These are phyloP conservation scores for Hyaloperonospora arabidopsidis DNA, from an alignment of 352 stramenopile species.

Conservation along the genomic window DNA sequence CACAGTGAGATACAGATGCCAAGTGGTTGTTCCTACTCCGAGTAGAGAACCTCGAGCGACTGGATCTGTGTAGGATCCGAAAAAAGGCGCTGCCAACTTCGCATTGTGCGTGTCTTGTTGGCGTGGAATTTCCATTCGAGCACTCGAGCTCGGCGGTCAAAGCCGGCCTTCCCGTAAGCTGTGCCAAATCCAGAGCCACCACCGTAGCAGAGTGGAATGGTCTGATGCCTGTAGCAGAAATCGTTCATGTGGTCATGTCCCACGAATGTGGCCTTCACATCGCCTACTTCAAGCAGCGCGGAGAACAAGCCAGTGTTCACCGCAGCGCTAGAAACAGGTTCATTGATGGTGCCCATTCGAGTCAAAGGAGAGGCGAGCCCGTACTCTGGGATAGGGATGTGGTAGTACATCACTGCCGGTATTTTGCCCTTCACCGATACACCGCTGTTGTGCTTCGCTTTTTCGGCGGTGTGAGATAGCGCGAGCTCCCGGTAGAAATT, in stretches of 20 bases:
- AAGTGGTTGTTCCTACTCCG: constrained; percentile 26
- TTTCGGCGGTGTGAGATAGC: constrained; percentile 13
- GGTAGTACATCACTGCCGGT: constrained; percentile 53
- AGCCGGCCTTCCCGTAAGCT: constrained; percentile 26
- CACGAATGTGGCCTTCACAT: constrained; percentile 54
- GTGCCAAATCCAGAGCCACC: constrained; percentile 37
- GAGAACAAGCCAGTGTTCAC: constrained; percentile 35
- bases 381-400: constrained; percentile 56
- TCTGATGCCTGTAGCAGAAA: constrained; percentile 42
- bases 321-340: constrained; percentile 20
- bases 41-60: constrained; percentile 32
- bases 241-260: constrained; percentile 61
- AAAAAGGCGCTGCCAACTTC: constrained; percentile 41
- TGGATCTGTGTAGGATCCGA: constrained; percentile 28
- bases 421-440: constrained; percentile 14
- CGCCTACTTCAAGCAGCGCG: constrained; percentile 34
- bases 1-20: no score
- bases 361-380: constrained; percentile 18
- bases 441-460: constrained; percentile 4
- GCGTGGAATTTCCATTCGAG: constrained; percentile 37
- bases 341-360: constrained; percentile 24
- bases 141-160: constrained; percentile 32
- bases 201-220: constrained; percentile 50
- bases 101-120: constrained; percentile 32
- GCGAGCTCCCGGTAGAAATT: constrained; percentile 34